Evolutionary conservation across 345 rosid genomes (phyloP), one percentile per base, ranked within the genome.

Genomic region (Streptanthus diversifolius): DNA sequence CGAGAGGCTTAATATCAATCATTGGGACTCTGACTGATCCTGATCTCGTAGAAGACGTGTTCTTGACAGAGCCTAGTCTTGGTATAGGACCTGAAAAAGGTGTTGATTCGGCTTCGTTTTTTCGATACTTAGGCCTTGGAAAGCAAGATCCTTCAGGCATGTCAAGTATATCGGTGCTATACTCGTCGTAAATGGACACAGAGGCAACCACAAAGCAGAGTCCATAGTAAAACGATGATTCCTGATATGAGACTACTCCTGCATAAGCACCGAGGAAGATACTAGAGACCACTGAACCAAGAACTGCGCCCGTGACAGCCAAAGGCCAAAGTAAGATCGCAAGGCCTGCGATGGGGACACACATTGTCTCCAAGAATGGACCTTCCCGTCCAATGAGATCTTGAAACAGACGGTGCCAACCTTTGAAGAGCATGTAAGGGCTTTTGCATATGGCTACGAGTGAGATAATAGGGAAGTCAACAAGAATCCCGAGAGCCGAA

Each of bases 311-410:
- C 2, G 75, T 78, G 58, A 95, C 99, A 60, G 98, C 99, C 80
- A 90, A 57, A 69, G 98, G 99, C 99, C 99, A 95, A 19, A 95
- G 90, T 75, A 95, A 72, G 77, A 95, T 95, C 25, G 80, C 93
- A 5, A 95, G 98, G 53, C 98, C 98, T 9, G 98, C 99, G 22
- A 91, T 88, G 68, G 99, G 99, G 32, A 95, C 97, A 68, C 99
- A 95, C 82, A 95, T 85, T 43, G 98, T 90, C 80, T 95, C 99
- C 82, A 95, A 82, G 80, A 91, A 95, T 30, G 99, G 99, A 54
- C 99, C 99, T 83, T 95, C 97, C 43, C 99, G 88, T 32, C 99
- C 99, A 24, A 87, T 79, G 22, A 95, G 87, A 66, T 95, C 99
- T 3, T 87, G 96, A 83, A 88, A 90, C 75, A 95, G 68, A 64